phyloP scores from a whole-genome alignment of 1,284 basidiomycete species.

The Fomitopsis palustris region DNA sequence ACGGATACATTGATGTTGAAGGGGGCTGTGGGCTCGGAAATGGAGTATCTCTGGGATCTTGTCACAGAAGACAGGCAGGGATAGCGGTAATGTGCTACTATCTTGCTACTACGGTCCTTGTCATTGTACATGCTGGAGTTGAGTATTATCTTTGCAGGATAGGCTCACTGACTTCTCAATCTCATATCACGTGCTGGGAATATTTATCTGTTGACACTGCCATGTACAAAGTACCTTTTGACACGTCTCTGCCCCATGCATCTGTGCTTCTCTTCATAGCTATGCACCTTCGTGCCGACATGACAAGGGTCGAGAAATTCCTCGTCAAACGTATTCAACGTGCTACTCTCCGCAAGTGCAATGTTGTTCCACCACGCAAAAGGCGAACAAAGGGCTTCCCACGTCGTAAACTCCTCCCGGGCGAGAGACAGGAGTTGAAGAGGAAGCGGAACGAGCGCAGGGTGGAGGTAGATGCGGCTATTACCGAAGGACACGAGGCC shows the following conservation, averaged over 20 bases:
- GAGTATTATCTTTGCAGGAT: neutral
- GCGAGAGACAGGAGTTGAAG: too few species aligned
- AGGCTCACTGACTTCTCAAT: neutral
- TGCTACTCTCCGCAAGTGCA: too few species aligned
- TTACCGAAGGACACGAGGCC: neutral
- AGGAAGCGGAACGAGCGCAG: too few species aligned
- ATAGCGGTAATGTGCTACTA: neutral
- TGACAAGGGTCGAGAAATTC: too few species aligned
- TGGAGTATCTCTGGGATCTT: neutral
- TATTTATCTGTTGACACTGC: neutral
- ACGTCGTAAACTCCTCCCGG: too few species aligned
- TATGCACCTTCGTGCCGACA: neutral
- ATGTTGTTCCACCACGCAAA: too few species aligned
- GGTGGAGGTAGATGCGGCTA: neutral
- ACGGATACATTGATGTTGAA: neutral
- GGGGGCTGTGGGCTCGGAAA: neutral
- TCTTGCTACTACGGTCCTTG: neutral
- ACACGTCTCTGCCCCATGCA: too few species aligned
- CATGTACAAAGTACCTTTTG: neutral
- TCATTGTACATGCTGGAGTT: neutral
- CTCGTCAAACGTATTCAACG: too few species aligned
- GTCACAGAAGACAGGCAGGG: neutral
- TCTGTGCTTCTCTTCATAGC: too few species aligned
- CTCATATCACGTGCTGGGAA: neutral
- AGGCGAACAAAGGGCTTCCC: too few species aligned